A percentile compares a stretch with the other conserved stretches of the same genome.
These are phyloP conservation scores for Plectosphaerella plurivora DNA, from an alignment of 2,329 filamentous ascomycete genomes.

Conservation along the genomic window DNA sequence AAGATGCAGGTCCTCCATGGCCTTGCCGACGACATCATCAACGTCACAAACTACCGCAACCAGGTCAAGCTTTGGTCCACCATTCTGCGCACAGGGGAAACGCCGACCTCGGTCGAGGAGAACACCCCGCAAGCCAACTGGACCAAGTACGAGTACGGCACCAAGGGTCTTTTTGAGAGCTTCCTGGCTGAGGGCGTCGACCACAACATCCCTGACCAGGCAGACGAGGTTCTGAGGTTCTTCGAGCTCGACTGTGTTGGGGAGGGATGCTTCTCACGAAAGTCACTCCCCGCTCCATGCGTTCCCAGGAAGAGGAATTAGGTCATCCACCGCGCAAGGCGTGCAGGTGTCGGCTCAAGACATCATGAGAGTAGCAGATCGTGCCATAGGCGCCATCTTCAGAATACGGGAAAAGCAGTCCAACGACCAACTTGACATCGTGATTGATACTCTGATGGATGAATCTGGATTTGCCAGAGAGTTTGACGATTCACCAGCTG, in stretches of 20 bases:
- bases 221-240: conserved; percentile 13
- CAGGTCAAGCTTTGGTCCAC: conserved; percentile 49
- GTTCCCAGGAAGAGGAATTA: not conserved
- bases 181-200: conserved; percentile 11
- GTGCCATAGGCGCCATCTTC: no score
- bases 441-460: no score
- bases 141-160: conserved; percentile 14
- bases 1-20: conserved; percentile 57
- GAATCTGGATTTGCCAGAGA: no score
- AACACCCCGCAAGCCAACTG: conserved; percentile 6
- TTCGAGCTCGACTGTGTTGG: conserved; percentile 13
- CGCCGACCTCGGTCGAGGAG: conserved; percentile 6
- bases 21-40: conserved; percentile 42
- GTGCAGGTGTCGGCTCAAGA: no score
- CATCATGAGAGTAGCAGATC: no score
- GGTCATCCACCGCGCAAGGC: no score
- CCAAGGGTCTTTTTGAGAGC: conserved; percentile 9
- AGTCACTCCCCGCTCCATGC: not conserved
- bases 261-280: conserved; percentile 12
- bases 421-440: no score
- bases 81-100: conserved; percentile 15
- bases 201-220: conserved; percentile 12
- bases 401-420: no score
- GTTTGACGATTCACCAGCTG: no score
- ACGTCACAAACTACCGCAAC: conserved; percentile 49